Percentiles rank a stretch among this genome's conserved stretches.
Evolutionary conservation across 768 basidiomycete genomes (phyloP).

Genomic region (Amanita pallidorosea): DNA sequence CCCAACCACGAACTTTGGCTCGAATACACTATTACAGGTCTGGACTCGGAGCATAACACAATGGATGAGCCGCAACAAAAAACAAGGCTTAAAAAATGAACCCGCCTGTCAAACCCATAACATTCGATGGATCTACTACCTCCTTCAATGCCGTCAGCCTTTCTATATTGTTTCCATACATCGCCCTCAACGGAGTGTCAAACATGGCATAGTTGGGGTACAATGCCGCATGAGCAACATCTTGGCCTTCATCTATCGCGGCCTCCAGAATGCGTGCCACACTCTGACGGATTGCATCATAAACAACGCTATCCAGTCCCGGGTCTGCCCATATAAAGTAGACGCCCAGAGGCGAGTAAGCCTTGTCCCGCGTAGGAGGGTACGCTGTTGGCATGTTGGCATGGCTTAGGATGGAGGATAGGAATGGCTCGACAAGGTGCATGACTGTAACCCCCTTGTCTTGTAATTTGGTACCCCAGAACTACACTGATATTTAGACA

Average conservation of each 20-base stretch:
- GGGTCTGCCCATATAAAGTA: constrained; percentile 13
- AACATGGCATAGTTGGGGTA: constrained; percentile 34
- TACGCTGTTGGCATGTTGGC: constrained; percentile 28
- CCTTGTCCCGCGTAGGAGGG: constrained; percentile 21
- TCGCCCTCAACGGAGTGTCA: constrained; percentile 29
- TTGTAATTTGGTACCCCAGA: background rate
- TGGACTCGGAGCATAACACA: too few species aligned
- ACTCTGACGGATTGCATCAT: constrained; percentile 22
- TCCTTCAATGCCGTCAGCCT: constrained; percentile 22
- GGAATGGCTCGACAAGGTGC: constrained; percentile 34
- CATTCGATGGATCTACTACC: too few species aligned
- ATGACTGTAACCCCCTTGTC: constrained; percentile 8
- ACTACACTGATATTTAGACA: background rate
- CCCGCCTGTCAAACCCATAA: constrained; percentile 22
- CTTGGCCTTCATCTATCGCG: constrained; percentile 20
- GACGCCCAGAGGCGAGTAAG: constrained; percentile 18
- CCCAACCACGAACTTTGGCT: too few species aligned
- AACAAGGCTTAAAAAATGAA: background rate
- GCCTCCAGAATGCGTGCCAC: constrained; percentile 23
- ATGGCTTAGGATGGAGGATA: constrained; percentile 27
- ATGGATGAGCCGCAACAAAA: too few species aligned
- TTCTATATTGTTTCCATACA: constrained; percentile 31
- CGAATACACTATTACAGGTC: too few species aligned
- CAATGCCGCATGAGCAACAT: constrained; percentile 17
- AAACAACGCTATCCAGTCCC: constrained; percentile 15